phyloP scores from a whole-genome alignment of 495 filamentous ascomycete genomes.

The Podospora appendiculata region DNA sequence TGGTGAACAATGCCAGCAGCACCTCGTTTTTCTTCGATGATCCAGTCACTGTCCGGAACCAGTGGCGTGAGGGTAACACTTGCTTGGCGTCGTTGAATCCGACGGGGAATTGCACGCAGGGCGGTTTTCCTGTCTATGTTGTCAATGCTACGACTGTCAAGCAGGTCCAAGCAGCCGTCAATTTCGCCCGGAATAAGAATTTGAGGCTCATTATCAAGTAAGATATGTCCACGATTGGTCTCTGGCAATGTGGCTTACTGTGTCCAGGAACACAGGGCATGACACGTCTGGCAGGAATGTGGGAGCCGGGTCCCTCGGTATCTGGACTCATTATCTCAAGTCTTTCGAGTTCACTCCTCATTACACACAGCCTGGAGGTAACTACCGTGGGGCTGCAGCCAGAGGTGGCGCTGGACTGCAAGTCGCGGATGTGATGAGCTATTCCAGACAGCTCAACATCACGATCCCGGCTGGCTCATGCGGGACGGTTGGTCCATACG shows the following conservation, averaged over 20 bases:
- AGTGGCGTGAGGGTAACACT: constrained; percentile 33
- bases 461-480: constrained; percentile 30
- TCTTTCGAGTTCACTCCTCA: constrained; percentile 30
- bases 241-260: neutral
- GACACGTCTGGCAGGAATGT: constrained; percentile 49
- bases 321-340: constrained; percentile 55
- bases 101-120: constrained; percentile 39
- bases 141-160: constrained; percentile 46
- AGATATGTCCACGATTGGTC: neutral
- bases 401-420: constrained; percentile 37
- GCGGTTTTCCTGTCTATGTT: constrained; percentile 50
- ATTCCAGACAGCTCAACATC: constrained; percentile 24
- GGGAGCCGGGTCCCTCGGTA: constrained; percentile 44
- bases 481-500: constrained; percentile 27
- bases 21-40: constrained; percentile 30
- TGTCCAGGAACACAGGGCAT: constrained; percentile 56
- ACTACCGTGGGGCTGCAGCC: constrained; percentile 31
- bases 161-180: constrained; percentile 49
- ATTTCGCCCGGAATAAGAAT: constrained; percentile 51
- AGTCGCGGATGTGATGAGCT: constrained; percentile 28
- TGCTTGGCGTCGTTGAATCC: constrained; percentile 19
- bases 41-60: constrained; percentile 22
- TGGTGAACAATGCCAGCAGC: constrained; percentile 18
- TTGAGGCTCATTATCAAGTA: constrained; percentile 54
- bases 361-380: constrained; percentile 24